These are phyloP conservation scores for Backusella luteola DNA, from an alignment of 192 early-diverging fungal genomes.

Conservation along the genomic window DNA sequence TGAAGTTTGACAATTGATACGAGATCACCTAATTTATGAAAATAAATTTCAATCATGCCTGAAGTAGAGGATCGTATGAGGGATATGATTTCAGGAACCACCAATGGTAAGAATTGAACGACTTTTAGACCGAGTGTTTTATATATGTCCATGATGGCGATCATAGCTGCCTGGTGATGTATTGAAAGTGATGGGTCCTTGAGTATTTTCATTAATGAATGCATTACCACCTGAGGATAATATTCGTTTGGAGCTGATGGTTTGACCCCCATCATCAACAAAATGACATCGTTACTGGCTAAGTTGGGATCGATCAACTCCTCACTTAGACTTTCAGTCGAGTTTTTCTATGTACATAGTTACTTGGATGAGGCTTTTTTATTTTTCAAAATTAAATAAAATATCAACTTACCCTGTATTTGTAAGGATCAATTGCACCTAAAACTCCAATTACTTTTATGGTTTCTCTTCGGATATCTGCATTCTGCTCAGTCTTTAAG, in stretches of 20 bases:
- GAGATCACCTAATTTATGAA: constrained; percentile 81
- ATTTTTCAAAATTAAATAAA: neutral
- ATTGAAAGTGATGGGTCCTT: constrained; percentile 74
- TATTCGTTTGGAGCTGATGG: constrained; percentile 87
- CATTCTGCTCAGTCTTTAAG: constrained; percentile 77
- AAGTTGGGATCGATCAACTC: constrained; percentile 46
- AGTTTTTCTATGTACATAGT: constrained; percentile 38
- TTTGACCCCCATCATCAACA: constrained; percentile 60
- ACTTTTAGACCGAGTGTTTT: constrained; percentile 83
- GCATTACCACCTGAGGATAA: constrained; percentile 86
- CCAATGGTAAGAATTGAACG: constrained; percentile 85
- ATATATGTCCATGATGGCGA: constrained; percentile 93
- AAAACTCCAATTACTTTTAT: constrained; percentile 91
- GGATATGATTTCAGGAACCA: constrained; percentile 84
- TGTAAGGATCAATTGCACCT: constrained; percentile 95
- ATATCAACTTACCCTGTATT: constrained; percentile 44
- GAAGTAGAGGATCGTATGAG: constrained; percentile 82
- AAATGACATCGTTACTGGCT: constrained; percentile 51
- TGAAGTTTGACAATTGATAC: constrained; percentile 85
- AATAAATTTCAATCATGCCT: constrained; percentile 84
- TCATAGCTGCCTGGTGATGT: constrained; percentile 83
- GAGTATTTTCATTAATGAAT: constrained; percentile 85
- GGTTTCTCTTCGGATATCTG: constrained; percentile 73
- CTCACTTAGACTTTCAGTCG: constrained; percentile 45
- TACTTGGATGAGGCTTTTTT: neutral